Conservation (phyloP, 352 stramenopile species). For the Phytophthora ramorum region DNA sequence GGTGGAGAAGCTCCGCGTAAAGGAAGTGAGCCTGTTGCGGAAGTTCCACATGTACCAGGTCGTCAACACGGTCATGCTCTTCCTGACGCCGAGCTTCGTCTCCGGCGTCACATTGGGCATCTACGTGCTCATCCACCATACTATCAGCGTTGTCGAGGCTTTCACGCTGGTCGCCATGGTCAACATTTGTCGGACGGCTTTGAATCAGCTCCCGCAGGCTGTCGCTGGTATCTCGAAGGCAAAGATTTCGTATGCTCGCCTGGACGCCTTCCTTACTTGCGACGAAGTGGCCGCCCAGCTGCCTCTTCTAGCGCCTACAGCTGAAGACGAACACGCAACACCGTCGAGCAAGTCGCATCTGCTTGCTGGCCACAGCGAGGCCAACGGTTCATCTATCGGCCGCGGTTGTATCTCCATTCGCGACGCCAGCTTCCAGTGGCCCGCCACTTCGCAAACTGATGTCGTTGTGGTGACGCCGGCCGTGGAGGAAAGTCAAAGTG, state of each 20-base stretch:
- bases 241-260: slow-evolving; percentile 35
- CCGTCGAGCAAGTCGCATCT: slow-evolving; percentile 10
- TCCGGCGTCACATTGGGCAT: slow-evolving; percentile 30
- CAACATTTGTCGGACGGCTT: slow-evolving; percentile 35
- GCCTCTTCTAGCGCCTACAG: neutral
- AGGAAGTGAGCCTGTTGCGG: slow-evolving; percentile 50
- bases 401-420: slow-evolving; percentile 28
- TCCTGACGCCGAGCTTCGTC: slow-evolving; percentile 43
- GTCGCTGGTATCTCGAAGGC: slow-evolving; percentile 36
- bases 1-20: slow-evolving; percentile 48
- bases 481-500: neutral
- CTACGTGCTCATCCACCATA: slow-evolving; percentile 35
- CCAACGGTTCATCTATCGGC: neutral
- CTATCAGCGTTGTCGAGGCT: slow-evolving; percentile 35
- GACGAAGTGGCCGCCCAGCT: slow-evolving; percentile 18
- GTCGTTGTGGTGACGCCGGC: slow-evolving; percentile 34
- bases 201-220: slow-evolving; percentile 33
- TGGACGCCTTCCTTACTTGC: slow-evolving; percentile 39
- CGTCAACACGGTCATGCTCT: slow-evolving; percentile 49
- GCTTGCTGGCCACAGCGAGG: neutral
- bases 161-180: slow-evolving; percentile 45
- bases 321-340: neutral
- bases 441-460: slow-evolving; percentile 2
- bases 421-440: slow-evolving; percentile 40
- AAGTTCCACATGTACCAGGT: slow-evolving; percentile 49